These are phyloP conservation scores for Colletotrichum nymphaeae DNA, from an alignment of 2,329 filamentous ascomycete species.

Conservation along the genomic window DNA sequence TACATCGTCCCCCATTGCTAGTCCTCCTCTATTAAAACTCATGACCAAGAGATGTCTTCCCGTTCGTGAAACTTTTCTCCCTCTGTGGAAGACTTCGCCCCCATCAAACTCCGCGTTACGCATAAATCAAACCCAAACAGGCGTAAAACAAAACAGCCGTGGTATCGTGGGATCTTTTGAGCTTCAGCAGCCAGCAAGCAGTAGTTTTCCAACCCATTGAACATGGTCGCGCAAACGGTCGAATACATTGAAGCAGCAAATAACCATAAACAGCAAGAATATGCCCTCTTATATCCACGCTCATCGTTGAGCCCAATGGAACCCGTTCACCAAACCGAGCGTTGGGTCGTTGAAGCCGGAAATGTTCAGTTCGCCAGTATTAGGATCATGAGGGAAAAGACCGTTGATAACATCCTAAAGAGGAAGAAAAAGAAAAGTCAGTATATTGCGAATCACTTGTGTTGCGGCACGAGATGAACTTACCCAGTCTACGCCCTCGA, in stretches of 20 bases:
- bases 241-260: background rate
- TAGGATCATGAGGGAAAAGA: conserved; percentile 51
- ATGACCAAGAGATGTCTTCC: background rate
- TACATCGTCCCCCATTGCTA: background rate
- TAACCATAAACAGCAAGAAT: background rate
- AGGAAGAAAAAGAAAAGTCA: background rate
- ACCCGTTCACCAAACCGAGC: conserved; percentile 41
- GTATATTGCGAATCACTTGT: background rate
- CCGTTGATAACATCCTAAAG: conserved; percentile 49
- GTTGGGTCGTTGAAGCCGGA: conserved; percentile 51
- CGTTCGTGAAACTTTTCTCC: background rate
- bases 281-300: background rate
- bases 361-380: conserved; percentile 51
- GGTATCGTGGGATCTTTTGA: background rate
- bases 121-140: background rate
- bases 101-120: background rate
- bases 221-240: background rate
- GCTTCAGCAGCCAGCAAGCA: background rate
- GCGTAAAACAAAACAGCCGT: background rate
- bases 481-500: conserved; percentile 75
- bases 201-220: background rate
- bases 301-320: conserved; percentile 42
- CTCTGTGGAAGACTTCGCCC: background rate
- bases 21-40: background rate
- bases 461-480: conserved; percentile 43